Evolutionary conservation across 805 yeast genomes (phyloP).

Genomic region (Yarrowia osloensis): DNA sequence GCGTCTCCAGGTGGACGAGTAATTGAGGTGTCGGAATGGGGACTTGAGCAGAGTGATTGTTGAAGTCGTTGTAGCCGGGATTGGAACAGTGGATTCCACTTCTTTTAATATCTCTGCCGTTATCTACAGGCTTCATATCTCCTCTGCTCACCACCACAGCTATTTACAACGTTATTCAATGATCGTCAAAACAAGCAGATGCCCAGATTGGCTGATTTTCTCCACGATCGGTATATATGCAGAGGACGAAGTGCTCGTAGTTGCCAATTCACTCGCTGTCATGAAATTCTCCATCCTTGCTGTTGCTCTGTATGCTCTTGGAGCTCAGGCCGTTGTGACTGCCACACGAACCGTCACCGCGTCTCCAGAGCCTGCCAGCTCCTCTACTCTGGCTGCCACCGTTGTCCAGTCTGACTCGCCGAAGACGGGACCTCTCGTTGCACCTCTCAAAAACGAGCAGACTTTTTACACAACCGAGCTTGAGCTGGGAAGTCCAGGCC

Average conservation of each 20-base stretch:
- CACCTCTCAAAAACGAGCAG: conserved; percentile 40
- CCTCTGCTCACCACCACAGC: too few relatives aligned
- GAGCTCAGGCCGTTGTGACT: background rate
- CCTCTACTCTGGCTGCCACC: background rate
- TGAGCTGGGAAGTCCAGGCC: conserved; percentile 58
- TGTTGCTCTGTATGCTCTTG: background rate
- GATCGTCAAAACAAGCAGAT: conserved; percentile 6
- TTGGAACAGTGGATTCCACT: too few relatives aligned
- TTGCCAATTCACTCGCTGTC: background rate
- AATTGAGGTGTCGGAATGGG: background rate
- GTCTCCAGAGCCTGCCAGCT: background rate
- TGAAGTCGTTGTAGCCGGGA: too few relatives aligned
- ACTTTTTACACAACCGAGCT: conserved; percentile 43
- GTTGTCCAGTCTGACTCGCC: background rate
- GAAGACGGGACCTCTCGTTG: conserved; percentile 29
- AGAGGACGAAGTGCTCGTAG: background rate
- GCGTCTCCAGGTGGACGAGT: background rate
- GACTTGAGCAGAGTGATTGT: too few relatives aligned
- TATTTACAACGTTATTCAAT: background rate
- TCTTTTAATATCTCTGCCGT: too few relatives aligned
- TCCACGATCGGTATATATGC: background rate
- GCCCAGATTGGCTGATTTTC: background rate
- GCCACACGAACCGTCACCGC: background rate
- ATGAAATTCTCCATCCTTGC: conserved; percentile 4
- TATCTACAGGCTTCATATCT: too few relatives aligned